phyloP scores from a whole-genome alignment of 345 rosid species.

The Salix viminalis region DNA sequence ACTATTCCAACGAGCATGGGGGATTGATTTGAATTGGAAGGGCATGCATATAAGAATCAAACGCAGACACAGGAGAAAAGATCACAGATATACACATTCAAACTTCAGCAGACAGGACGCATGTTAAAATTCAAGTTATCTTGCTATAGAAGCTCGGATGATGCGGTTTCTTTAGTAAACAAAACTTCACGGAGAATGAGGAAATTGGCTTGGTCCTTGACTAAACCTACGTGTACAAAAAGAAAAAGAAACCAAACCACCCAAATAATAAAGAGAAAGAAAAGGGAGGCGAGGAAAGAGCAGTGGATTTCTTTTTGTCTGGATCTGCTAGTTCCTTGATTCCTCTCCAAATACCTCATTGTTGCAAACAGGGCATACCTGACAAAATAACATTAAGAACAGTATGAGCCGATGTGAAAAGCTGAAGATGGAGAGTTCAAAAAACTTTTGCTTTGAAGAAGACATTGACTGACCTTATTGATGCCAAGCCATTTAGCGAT shows the following conservation, averaged over 20 bases:
- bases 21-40: background rate
- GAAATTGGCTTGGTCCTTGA: slow-evolving; percentile 13
- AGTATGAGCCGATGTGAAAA: background rate
- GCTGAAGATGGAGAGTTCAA: background rate
- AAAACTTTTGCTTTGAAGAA: background rate
- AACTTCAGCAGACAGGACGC: background rate
- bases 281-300: background rate
- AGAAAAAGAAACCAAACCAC: background rate
- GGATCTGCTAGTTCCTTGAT: slow-evolving; percentile 26
- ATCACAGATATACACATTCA: background rate
- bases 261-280: background rate
- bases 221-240: slow-evolving; percentile 29
- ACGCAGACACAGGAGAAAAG: background rate
- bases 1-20: background rate
- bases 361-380: slow-evolving; percentile 69
- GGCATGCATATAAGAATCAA: background rate
- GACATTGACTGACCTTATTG: slow-evolving; percentile 46
- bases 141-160: slow-evolving; percentile 14
- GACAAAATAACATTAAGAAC: slow-evolving; percentile 6
- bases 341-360: slow-evolving; percentile 48
- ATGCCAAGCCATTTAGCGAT: slow-evolving; percentile 64
- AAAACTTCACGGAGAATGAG: slow-evolving; percentile 15
- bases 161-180: slow-evolving; percentile 2
- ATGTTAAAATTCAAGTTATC: slow-evolving; percentile 12
- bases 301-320: slow-evolving; percentile 1